Conservation (phyloP, 305 asterid genomes). For the Fraxinus paxiana region DNA sequence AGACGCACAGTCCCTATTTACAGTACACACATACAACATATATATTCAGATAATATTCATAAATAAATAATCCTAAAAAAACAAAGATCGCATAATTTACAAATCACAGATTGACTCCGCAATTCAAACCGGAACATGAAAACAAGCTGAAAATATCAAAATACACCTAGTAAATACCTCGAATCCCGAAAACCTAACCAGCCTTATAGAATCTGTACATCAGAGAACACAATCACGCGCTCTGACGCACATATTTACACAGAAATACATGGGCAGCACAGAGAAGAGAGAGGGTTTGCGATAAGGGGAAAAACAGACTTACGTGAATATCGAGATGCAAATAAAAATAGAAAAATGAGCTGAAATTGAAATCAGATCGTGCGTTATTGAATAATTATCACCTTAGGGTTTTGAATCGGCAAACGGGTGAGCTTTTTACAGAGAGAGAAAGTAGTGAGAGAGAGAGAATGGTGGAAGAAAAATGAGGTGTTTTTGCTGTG, state of each 20-base stretch:
- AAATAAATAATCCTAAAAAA: constrained; percentile 3
- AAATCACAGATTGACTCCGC: constrained; percentile 17
- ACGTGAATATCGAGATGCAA: constrained; percentile 21
- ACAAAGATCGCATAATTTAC: not conserved
- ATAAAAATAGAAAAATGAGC: constrained; percentile 17
- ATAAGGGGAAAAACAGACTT: constrained; percentile 22
- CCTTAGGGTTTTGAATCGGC: constrained; percentile 48
- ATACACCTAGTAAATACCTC: not conserved
- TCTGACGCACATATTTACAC: not conserved
- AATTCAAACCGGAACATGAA: not conserved
- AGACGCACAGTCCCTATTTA: not conserved
- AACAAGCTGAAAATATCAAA: constrained; percentile 3
- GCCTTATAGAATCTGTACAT: not conserved
- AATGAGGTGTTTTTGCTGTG: constrained; percentile 15
- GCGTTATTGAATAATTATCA: constrained; percentile 11
- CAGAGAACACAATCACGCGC: not conserved
- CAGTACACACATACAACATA: not conserved
- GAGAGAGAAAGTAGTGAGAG: constrained; percentile 23
- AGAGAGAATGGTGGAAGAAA: constrained; percentile 8
- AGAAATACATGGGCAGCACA: not conserved
- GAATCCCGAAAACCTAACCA: constrained; percentile 14
- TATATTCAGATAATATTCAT: not conserved
- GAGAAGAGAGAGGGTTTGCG: constrained; percentile 29
- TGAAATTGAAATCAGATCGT: constrained; percentile 26
- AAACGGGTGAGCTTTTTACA: not conserved